Base-by-base conservation (phyloP, 805 yeast genomes). In the Lipomyces spencermartinsiae region DNA sequence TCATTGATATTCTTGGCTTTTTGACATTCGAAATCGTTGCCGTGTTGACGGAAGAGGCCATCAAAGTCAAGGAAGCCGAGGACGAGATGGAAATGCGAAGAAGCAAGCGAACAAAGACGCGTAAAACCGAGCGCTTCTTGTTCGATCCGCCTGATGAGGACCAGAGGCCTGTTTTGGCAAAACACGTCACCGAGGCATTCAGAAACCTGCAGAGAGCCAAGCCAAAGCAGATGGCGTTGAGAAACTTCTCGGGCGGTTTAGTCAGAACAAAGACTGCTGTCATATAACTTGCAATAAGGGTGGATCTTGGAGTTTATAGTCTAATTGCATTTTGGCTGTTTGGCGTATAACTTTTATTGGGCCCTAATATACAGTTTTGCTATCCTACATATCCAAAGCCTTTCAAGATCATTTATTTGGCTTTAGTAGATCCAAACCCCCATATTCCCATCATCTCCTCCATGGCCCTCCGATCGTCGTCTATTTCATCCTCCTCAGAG, bases 21-120 rank as follows among this genome's bases (percentile, higher is more conserved):
- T 80, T 95, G 64, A 95, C 99, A 0, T 95, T 95, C 81, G 99
- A 95, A 78, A 93, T 94, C 78, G 99, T 95, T 2, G 96, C 98
- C 75, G 89, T 94, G 8, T 80, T 95, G 62, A 95, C 99, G 0
- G 98, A 94, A 79, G 91, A 89, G 74, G 98, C 98, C 0, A 83
- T 94, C 77, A 86, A 84, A 67, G 88, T 95, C 43, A 93, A 93
- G 73, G 85, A 84, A 63, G 83, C 86, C 33, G 93, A 91, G 75
- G 89, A 88, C 67, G 78, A 80, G 58, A 76, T 87, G 58, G 79
- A 78, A 54, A 78, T 79, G 61, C 61, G 74, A 29, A 63, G 73
- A 19, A 71, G 70, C 77, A 78, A 65, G 58, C 80, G 75, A 59
- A 85, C 81, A n/a, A 78, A 78, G 53, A 78, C 82, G 64, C 81